A percentile compares a stretch with the other conserved stretches of the same genome.
These are phyloP conservation scores for Cadophora sp. DNA, from an alignment of 2,329 filamentous ascomycete genomes.

Conservation along the genomic window DNA sequence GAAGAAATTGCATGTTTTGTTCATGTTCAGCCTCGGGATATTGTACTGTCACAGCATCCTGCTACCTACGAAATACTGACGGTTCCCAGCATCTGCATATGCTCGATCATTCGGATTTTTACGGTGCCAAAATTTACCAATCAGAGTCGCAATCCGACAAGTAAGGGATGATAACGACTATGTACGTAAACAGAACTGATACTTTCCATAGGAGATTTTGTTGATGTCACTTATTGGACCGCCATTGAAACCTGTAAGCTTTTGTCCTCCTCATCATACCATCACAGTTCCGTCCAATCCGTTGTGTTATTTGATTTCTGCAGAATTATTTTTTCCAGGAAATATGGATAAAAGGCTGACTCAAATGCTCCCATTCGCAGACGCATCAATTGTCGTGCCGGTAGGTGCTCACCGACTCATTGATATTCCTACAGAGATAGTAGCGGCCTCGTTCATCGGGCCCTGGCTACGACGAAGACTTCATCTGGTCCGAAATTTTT, in stretches of 20 bases:
- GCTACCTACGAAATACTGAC: not conserved
- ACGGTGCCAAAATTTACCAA: constrained; percentile 4
- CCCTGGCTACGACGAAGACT: not conserved
- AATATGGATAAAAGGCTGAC: not conserved
- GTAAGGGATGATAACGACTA: not conserved
- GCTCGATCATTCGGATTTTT: constrained; percentile 17
- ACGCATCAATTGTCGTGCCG: not conserved
- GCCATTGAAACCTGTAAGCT: constrained; percentile 12
- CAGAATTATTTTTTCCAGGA: not conserved
- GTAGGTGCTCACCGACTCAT: not conserved
- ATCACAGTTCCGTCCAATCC: too few species aligned
- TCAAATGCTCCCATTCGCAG: not conserved
- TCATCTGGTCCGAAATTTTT: not conserved
- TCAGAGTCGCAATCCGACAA: constrained; percentile 14
- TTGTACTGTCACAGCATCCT: not conserved
- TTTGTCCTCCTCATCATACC: not conserved
- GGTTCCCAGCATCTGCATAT: constrained; percentile 14
- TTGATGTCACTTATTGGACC: constrained; percentile 11
- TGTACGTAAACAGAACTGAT: not conserved
- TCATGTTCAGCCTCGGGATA: constrained; percentile 18
- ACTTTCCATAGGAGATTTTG: constrained; percentile 11
- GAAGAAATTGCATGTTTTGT: constrained; percentile 16
- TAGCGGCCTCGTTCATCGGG: not conserved
- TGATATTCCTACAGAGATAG: not conserved
- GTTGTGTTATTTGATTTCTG: not conserved